phyloP scores from a whole-genome alignment of 805 yeast species.

The Candida nanaspora region DNA sequence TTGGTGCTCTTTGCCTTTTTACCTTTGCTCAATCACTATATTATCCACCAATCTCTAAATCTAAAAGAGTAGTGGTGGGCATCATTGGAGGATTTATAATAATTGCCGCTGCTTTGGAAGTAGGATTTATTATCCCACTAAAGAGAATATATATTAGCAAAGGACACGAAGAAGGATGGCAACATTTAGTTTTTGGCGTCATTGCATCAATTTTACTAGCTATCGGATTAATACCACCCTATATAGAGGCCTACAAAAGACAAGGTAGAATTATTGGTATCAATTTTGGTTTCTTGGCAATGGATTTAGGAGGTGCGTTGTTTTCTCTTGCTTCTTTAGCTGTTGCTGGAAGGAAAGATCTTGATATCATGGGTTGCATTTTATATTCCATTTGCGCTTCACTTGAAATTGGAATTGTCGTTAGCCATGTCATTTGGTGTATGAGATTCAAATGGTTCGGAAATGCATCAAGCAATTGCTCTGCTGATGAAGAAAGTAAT shows the following conservation, averaged over 20 bases:
- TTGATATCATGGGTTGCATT: slow-evolving; percentile 76
- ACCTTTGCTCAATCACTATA: slow-evolving; percentile 43
- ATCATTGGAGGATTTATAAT: slow-evolving; percentile 28
- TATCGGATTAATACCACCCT: slow-evolving; percentile 47
- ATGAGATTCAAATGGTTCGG: slow-evolving; percentile 29
- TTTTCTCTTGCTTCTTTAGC: slow-evolving; percentile 62
- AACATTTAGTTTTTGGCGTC: slow-evolving; percentile 39
- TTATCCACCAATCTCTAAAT: slow-evolving; percentile 41
- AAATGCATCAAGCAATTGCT: background rate
- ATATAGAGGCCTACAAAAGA: slow-evolving; percentile 45
- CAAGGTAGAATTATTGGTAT: slow-evolving; percentile 49
- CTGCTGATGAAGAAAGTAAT: slow-evolving; percentile 1
- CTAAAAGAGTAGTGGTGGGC: slow-evolving; percentile 22
- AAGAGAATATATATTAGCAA: slow-evolving; percentile 34
- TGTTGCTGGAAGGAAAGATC: slow-evolving; percentile 30
- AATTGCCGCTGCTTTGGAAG: slow-evolving; percentile 33
- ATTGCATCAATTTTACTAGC: slow-evolving; percentile 43
- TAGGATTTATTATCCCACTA: slow-evolving; percentile 43
- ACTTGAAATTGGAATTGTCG: slow-evolving; percentile 71
- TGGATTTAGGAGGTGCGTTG: slow-evolving; percentile 47
- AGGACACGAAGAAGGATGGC: slow-evolving; percentile 36
- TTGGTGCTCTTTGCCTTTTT: slow-evolving; percentile 42
- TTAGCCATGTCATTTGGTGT: slow-evolving; percentile 67
- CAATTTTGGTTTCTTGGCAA: slow-evolving; percentile 40
- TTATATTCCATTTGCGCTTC: slow-evolving; percentile 68